phyloP scores from a whole-genome alignment of 2,329 filamentous ascomycete genomes.

The Alternaria sp. region DNA sequence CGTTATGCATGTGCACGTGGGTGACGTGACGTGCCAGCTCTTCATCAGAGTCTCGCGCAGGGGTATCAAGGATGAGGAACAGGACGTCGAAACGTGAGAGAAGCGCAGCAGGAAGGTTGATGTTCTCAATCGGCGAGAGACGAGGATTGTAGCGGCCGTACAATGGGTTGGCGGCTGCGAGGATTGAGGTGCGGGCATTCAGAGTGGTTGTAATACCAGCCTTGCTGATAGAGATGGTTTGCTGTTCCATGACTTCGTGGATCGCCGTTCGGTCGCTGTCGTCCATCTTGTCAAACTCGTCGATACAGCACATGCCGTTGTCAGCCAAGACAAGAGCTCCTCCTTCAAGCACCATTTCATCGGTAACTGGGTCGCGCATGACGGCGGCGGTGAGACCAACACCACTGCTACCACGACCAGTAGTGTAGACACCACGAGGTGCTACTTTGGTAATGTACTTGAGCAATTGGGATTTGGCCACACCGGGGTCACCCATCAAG shows the following conservation, averaged over 20 bases:
- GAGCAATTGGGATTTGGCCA: constrained; percentile 96
- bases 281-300: constrained; percentile 91
- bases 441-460: constrained; percentile 99
- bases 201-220: constrained; percentile 96
- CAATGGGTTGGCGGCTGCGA: constrained; percentile 94
- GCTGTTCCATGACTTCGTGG: constrained; percentile 88
- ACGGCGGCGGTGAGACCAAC: constrained; percentile 83
- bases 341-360: constrained; percentile 84
- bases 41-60: constrained; percentile 85
- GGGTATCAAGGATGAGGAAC: constrained; percentile 95
- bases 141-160: constrained; percentile 98
- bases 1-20: constrained; percentile 95
- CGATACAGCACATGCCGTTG: constrained; percentile 85
- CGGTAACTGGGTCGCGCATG: constrained; percentile 82
- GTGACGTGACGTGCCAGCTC: constrained; percentile 95
- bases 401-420: constrained; percentile 79
- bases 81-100: constrained; percentile 97
- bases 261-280: constrained; percentile 82
- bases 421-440: constrained; percentile 86
- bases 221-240: constrained; percentile 86
- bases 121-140: constrained; percentile 97
- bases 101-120: constrained; percentile 96
- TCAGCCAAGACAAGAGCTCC: constrained; percentile 81
- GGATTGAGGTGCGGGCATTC: constrained; percentile 93
- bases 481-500: constrained; percentile 98